These are phyloP conservation scores for Neurospora sp. DNA, from an alignment of 495 filamentous ascomycete genomes.

Conservation along the genomic window DNA sequence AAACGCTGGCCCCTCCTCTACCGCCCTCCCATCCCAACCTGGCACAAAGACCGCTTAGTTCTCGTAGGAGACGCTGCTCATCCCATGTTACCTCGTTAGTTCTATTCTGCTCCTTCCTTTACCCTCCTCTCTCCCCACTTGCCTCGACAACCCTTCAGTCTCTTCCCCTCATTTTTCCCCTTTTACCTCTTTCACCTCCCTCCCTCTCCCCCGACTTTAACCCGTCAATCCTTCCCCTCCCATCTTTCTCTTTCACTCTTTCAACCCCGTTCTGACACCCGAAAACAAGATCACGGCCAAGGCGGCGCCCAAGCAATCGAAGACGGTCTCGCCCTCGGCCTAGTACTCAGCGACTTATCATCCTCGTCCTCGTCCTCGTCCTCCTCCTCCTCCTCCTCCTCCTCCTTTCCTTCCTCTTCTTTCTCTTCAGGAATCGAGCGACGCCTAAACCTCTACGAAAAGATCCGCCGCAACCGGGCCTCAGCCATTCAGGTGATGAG, in stretches of 20 bases:
- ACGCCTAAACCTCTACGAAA: conserved; percentile 40
- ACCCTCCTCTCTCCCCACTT: background rate
- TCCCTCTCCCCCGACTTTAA: too few species aligned
- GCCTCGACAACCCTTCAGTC: too few species aligned
- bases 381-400: background rate
- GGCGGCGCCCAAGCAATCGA: conserved; percentile 37
- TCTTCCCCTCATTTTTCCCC: too few species aligned
- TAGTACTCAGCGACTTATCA: conserved; percentile 11
- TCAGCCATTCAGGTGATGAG: conserved; percentile 42
- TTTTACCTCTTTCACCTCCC: too few species aligned
- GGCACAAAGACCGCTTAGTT: conserved; percentile 26
- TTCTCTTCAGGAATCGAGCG: conserved; percentile 27
- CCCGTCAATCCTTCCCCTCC: too few species aligned
- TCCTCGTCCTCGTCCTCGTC: background rate
- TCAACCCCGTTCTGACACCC: too few species aligned
- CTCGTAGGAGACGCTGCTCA: conserved; percentile 41
- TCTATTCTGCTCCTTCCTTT: background rate
- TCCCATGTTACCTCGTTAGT: conserved; percentile 36
- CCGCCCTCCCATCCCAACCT: conserved; percentile 21
- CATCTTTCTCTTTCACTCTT: too few species aligned
- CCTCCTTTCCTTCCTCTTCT: background rate
- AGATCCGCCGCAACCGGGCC: conserved; percentile 38
- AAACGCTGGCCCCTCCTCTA: conserved; percentile 37
- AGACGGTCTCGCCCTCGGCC: conserved; percentile 32
- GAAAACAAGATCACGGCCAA: conserved; percentile 30